These are phyloP conservation scores for Russula olivacea DNA, from an alignment of 768 basidiomycete species.

Conservation along the genomic window DNA sequence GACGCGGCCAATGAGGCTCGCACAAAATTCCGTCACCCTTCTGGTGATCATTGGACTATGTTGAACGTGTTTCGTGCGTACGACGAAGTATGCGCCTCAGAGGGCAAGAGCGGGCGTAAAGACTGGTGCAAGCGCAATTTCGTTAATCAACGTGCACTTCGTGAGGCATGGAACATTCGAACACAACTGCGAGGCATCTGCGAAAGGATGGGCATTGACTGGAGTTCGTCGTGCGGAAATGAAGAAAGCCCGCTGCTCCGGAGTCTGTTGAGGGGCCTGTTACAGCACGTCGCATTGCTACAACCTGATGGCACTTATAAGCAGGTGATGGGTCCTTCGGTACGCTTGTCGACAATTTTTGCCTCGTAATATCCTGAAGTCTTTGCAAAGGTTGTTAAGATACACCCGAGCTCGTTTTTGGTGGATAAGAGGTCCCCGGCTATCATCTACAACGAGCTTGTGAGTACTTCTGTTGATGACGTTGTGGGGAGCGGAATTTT, in stretches of 20 bases:
- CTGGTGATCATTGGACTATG: slow-evolving; percentile 88
- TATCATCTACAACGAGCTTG: slow-evolving; percentile 92
- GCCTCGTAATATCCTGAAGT: slow-evolving; percentile 9
- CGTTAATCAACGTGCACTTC: slow-evolving; percentile 74
- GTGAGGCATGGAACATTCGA: slow-evolving; percentile 72
- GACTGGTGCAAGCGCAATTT: slow-evolving; percentile 85
- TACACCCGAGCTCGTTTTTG: slow-evolving; percentile 84
- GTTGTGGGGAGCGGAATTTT: background rate
- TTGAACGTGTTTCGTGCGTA: slow-evolving; percentile 83
- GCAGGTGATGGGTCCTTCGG: slow-evolving; percentile 65
- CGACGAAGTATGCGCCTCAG: slow-evolving; percentile 53
- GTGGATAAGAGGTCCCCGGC: slow-evolving; percentile 76
- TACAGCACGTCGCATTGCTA: slow-evolving; percentile 77
- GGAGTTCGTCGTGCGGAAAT: slow-evolving; percentile 51
- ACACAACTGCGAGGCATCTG: slow-evolving; percentile 72
- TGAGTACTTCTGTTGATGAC: slow-evolving; percentile 36
- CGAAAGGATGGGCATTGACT: slow-evolving; percentile 53
- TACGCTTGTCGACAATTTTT: slow-evolving; percentile 32
- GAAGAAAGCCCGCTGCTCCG: slow-evolving; percentile 63
- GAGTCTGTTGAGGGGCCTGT: slow-evolving; percentile 69
- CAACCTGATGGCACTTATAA: slow-evolving; percentile 87
- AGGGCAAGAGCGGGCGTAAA: slow-evolving; percentile 43
- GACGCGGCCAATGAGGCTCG: slow-evolving; percentile 66
- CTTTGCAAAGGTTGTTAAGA: slow-evolving; percentile 63
- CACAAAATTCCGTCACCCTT: slow-evolving; percentile 70